Conservation (phyloP, 2,329 filamentous ascomycete genomes). For the Chrysoporthe austroafricana region DNA sequence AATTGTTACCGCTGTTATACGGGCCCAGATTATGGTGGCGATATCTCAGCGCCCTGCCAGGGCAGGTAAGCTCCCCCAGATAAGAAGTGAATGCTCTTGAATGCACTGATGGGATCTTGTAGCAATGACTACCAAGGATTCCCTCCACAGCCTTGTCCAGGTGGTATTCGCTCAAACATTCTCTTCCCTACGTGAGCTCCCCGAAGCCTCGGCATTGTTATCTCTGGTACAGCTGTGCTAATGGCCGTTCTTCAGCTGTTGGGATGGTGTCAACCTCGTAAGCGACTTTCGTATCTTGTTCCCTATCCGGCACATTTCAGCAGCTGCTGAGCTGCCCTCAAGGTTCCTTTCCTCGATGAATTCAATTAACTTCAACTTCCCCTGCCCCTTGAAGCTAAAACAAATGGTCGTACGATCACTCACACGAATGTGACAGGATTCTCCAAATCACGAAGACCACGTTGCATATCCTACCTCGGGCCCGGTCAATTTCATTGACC, state of each 20-base stretch:
- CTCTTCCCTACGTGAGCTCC: constrained; percentile 56
- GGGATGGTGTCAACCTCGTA: constrained; percentile 51
- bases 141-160: constrained; percentile 44
- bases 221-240: constrained; percentile 55
- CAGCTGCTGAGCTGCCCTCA: neutral
- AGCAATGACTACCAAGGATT: constrained; percentile 38
- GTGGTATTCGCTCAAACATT: constrained; percentile 51
- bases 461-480: constrained; percentile 42
- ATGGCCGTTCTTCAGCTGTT: constrained; percentile 49
- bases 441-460: constrained; percentile 50
- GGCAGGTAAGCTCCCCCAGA: neutral
- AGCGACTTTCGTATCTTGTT: neutral
- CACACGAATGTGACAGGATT: constrained; percentile 36
- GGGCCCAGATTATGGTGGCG: constrained; percentile 7
- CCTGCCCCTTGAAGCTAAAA: neutral
- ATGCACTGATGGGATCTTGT: neutral
- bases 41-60: constrained; percentile 8
- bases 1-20: constrained; percentile 11
- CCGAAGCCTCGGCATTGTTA: constrained; percentile 52
- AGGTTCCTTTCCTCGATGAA: neutral
- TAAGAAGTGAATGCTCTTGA: neutral
- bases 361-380: neutral
- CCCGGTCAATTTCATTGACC: neutral
- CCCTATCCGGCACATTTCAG: neutral
- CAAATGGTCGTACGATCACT: neutral